A percentile compares a stretch with the other conserved stretches of the same genome.
phyloP scores from a whole-genome alignment of 352 stramenopile species.

The Globisporangium yorkense region DNA sequence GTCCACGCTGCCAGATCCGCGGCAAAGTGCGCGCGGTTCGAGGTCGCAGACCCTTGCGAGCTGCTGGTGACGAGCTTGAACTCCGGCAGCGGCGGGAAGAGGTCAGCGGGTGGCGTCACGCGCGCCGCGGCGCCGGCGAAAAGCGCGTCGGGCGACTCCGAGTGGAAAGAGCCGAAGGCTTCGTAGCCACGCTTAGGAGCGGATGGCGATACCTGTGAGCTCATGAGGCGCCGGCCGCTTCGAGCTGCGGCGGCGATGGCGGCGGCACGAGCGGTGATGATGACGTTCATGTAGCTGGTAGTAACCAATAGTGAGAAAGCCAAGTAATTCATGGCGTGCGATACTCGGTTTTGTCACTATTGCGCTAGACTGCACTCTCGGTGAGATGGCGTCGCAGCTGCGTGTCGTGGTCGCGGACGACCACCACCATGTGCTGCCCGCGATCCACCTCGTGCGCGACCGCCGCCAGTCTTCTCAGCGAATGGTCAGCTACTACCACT shows the following conservation, averaged over 20 bases:
- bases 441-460: slow-evolving; percentile 48
- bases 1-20: slow-evolving; percentile 70
- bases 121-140: slow-evolving; percentile 25
- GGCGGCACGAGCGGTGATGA: neutral
- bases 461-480: too few species aligned
- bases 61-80: neutral
- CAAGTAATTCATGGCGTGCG: too few species aligned
- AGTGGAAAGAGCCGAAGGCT: slow-evolving; percentile 78
- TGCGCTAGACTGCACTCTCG: too few species aligned
- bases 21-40: slow-evolving; percentile 43
- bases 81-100: slow-evolving; percentile 17
- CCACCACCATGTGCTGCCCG: slow-evolving; percentile 70
- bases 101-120: slow-evolving; percentile 7
- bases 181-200: slow-evolving; percentile 36
- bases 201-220: neutral
- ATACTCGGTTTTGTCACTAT: too few species aligned
- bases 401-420: slow-evolving; percentile 66
- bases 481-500: too few species aligned
- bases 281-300: neutral
- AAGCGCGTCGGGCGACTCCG: slow-evolving; percentile 42
- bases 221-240: neutral
- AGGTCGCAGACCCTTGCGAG: neutral
- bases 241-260: neutral
- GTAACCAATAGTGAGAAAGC: too few species aligned
- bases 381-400: slow-evolving; percentile 7